Conservation (phyloP, 2,329 filamentous ascomycete genomes). For the Microdochium trichocladiopsis region DNA sequence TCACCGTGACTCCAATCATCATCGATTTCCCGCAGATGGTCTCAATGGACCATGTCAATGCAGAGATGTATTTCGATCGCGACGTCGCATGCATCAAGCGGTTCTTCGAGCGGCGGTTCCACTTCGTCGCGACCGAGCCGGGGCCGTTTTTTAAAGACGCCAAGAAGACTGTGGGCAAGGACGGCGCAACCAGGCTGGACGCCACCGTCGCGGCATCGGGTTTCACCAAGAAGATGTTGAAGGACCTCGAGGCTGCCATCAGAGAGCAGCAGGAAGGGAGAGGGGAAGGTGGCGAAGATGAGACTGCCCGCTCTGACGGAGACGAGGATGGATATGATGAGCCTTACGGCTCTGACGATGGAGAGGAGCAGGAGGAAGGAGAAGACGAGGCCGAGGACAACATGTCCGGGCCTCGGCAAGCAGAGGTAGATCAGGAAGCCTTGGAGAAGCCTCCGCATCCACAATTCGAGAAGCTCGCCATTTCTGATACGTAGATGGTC, state of each 20-base stretch:
- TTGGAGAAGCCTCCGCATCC: slow-evolving; percentile 9
- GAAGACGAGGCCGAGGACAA: slow-evolving; percentile 11
- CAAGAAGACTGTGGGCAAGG: slow-evolving; percentile 63
- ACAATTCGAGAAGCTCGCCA: neutral
- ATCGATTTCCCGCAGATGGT: slow-evolving; percentile 99
- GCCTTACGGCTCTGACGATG: slow-evolving; percentile 21
- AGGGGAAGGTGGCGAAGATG: slow-evolving; percentile 28
- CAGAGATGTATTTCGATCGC: slow-evolving; percentile 94
- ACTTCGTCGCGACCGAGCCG: slow-evolving; percentile 73
- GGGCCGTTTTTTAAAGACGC: slow-evolving; percentile 85
- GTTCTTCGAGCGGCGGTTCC: slow-evolving; percentile 85
- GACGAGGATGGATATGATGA: slow-evolving; percentile 23
- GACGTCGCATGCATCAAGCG: slow-evolving; percentile 94
- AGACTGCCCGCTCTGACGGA: slow-evolving; percentile 28
- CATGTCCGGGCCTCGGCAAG: slow-evolving; percentile 8
- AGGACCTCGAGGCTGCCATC: slow-evolving; percentile 88
- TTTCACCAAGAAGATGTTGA: slow-evolving; percentile 94
- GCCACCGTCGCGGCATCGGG: slow-evolving; percentile 86
- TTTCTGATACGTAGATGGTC: neutral
- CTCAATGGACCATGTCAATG: slow-evolving; percentile 87
- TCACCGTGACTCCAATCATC: slow-evolving; percentile 68
- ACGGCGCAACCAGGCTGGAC: slow-evolving; percentile 66
- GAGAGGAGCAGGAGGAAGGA: slow-evolving; percentile 17
- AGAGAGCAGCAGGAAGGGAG: slow-evolving; percentile 58
- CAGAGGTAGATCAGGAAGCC: slow-evolving; percentile 7